Percentiles rank a stretch among this genome's conserved stretches.
Evolutionary conservation across 495 filamentous ascomycete species (phyloP).

Genomic region (Evansstolkia leycettana): DNA sequence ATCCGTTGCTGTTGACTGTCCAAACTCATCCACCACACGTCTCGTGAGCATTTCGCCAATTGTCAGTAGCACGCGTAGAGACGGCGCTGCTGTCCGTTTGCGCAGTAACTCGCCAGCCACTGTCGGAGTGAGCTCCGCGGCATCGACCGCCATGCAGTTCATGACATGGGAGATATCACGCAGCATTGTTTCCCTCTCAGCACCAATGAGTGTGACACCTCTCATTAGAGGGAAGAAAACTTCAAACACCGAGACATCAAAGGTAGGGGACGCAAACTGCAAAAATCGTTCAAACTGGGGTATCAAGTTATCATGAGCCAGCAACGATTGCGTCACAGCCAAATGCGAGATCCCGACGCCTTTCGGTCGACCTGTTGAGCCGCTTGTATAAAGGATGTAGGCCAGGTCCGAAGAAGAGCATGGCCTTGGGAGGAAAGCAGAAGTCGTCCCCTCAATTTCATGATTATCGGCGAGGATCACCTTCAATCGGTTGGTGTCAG

Average conservation of each 20-base stretch:
- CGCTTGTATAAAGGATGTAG: slow-evolving; percentile 87
- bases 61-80: slow-evolving; percentile 53
- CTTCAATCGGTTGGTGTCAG: slow-evolving; percentile 6
- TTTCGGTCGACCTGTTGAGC: slow-evolving; percentile 81
- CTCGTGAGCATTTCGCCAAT: slow-evolving; percentile 82
- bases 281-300: slow-evolving; percentile 64
- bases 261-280: slow-evolving; percentile 78
- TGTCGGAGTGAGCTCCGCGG: slow-evolving; percentile 72
- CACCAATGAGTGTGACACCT: slow-evolving; percentile 57
- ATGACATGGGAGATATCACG: slow-evolving; percentile 57
- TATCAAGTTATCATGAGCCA: slow-evolving; percentile 65
- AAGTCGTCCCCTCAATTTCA: slow-evolving; percentile 3
- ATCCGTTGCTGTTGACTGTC: slow-evolving; percentile 16
- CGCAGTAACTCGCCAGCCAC: slow-evolving; percentile 59
- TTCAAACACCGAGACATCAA: slow-evolving; percentile 83
- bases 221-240: slow-evolving; percentile 72
- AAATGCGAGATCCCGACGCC: slow-evolving; percentile 68
- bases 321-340: slow-evolving; percentile 61
- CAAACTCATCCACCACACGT: slow-evolving; percentile 62
- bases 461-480: slow-evolving; percentile 20
- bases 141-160: slow-evolving; percentile 54
- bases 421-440: slow-evolving; percentile 3
- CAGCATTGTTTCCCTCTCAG: slow-evolving; percentile 49
- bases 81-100: slow-evolving; percentile 46
- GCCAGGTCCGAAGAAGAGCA: slow-evolving; percentile 39